Conservation (phyloP, 129 eudicot genomes). For the Glebionis coronaria region DNA sequence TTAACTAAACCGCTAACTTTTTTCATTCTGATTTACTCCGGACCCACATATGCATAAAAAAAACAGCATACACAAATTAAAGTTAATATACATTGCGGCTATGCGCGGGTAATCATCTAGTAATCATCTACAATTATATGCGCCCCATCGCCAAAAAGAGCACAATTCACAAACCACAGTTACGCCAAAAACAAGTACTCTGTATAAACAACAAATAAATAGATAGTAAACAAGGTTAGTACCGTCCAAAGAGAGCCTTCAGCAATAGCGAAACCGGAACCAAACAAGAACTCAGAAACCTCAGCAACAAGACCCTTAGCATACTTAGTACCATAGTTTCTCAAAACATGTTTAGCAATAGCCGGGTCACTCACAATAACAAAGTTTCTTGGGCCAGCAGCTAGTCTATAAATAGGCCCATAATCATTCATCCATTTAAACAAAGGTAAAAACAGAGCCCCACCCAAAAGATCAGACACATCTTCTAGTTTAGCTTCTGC, state of each 20-base stretch:
- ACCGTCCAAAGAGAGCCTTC: constrained; percentile 98
- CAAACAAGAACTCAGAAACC: constrained; percentile 93
- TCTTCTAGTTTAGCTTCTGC: constrained; percentile 87
- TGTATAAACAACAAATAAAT: no score
- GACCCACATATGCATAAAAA: no score
- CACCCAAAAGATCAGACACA: constrained; percentile 88
- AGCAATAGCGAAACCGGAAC: constrained; percentile 96
- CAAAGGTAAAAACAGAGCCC: constrained; percentile 85
- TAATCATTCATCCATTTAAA: constrained; percentile 91
- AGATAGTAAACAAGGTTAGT: neutral
- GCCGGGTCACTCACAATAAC: constrained; percentile 90
- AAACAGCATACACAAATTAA: no score
- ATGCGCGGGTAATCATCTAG: no score
- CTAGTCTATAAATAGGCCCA: constrained; percentile 81
- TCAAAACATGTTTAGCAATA: constrained; percentile 83
- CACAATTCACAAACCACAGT: no score
- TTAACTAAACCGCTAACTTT: no score
- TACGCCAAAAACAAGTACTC: no score
- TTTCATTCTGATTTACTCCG: no score
- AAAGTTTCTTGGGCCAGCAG: constrained; percentile 85
- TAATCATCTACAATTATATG: no score
- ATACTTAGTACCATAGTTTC: constrained; percentile 75
- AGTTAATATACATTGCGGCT: no score
- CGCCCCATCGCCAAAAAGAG: no score
- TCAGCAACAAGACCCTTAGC: constrained; percentile 91